Evolutionary conservation across 495 filamentous ascomycete genomes (phyloP), one percentile per base, ranked within the genome.

Genomic region (Talaromyces ruber): DNA sequence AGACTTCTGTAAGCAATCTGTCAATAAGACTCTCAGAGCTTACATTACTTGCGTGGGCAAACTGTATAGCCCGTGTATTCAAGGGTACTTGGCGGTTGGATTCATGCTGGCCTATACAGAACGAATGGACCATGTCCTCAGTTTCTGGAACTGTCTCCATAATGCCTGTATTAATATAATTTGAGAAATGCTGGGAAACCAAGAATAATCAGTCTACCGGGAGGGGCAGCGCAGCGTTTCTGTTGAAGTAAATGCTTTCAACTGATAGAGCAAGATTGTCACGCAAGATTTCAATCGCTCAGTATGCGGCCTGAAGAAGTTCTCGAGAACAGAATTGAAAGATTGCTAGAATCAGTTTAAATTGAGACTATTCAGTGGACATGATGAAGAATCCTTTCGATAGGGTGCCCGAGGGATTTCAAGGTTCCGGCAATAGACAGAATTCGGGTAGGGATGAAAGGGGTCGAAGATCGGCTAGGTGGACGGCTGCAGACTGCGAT

Each of bases 51-150:
- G 80, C 86, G 62, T 92, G 85, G 2, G 91, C 85, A 64, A 86
- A 83, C 39, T 77, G 78, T 64, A 95, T 82, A 58, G 88, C 76
- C 62, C 83, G 69, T 16, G 85, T 73, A 8, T 84, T 84, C 61
- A 93, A 84, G 22, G 83, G 78, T 50, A 83, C 68, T 2, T 74
- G 70, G 8, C 91, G 82, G 32, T 81, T 82, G 8, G 82, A 84
- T 68, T 96, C 88, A 82, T 97, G 90, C 59, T 96, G 89, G 50
- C 91, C 92, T 62, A 96, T 81, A 65, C 87, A 93, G 68, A 94
- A 92, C 1, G 74, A 74, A 18, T 89, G 88, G 29, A 71, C 71
- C 8, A 82, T 76, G 56, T 85, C 83, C 29, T 84, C 84, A 3
- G 76, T 77, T 59, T 76, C 75, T 63, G 64, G 68, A 59, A 73